A percentile compares a stretch with the other conserved stretches of the same genome.
These are phyloP conservation scores for Chaetomium globosum DNA, from an alignment of 2,329 filamentous ascomycete genomes.

Conservation along the genomic window DNA sequence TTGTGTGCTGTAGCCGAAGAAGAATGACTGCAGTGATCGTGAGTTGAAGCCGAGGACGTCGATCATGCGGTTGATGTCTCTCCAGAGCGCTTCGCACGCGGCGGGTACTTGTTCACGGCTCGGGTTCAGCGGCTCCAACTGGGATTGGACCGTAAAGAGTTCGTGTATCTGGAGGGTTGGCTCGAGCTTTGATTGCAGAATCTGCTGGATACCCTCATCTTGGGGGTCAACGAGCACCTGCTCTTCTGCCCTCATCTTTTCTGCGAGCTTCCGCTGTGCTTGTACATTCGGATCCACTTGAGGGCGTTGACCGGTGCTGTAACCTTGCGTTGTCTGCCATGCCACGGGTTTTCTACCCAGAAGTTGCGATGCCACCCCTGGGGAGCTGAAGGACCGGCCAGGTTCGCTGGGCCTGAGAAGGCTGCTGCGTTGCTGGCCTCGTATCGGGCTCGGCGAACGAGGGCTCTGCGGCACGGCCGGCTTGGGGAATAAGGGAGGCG, in stretches of 20 bases:
- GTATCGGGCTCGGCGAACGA: conserved; percentile 72
- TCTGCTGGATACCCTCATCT: conserved; percentile 66
- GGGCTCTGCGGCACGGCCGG: conserved; percentile 58
- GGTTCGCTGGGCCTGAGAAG: conserved; percentile 51
- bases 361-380: conserved; percentile 60
- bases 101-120: conserved; percentile 49
- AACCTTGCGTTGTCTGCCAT: conserved; percentile 33
- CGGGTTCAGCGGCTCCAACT: conserved; percentile 28
- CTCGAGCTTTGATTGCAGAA: conserved; percentile 62
- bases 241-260: conserved; percentile 58
- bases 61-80: conserved; percentile 91
- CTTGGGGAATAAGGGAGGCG: conserved; percentile 56
- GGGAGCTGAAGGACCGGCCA: conserved; percentile 62
- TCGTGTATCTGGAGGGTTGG: conserved; percentile 66
- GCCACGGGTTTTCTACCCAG: conserved; percentile 48
- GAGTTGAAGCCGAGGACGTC: conserved; percentile 86
- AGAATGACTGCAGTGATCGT: conserved; percentile 64
- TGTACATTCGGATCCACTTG: conserved; percentile 53
- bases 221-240: conserved; percentile 67
- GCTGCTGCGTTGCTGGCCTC: conserved; percentile 58
- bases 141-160: conserved; percentile 62
- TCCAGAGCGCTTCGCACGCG: conserved; percentile 69
- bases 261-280: conserved; percentile 56
- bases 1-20: conserved; percentile 66
- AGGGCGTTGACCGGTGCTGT: conserved; percentile 45